Percentiles rank a stretch among this genome's conserved stretches.
phyloP scores from a whole-genome alignment of 805 yeast genomes.

The Cyberlindnera sargentensis region DNA sequence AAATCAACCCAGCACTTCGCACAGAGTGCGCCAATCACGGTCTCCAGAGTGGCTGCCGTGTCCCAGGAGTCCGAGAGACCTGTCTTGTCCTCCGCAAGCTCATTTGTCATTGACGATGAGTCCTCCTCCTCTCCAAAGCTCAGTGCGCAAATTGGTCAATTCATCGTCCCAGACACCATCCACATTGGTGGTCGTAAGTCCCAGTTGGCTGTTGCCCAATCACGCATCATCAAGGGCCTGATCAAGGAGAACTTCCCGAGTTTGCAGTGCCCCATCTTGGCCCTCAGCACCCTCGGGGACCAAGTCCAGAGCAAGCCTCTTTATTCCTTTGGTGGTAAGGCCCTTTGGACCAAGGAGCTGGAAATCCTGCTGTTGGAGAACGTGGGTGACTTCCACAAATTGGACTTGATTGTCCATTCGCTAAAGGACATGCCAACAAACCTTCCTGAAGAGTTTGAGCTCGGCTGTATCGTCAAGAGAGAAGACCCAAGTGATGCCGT shows the following conservation, averaged over 20 bases:
- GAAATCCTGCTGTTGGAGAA: slow-evolving; percentile 66
- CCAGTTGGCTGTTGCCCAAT: slow-evolving; percentile 79
- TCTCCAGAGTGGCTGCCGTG: too few species aligned
- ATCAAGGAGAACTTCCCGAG: slow-evolving; percentile 59
- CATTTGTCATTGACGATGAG: slow-evolving; percentile 19
- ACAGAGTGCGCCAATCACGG: too few species aligned
- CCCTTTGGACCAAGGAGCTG: slow-evolving; percentile 93
- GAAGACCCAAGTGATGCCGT: slow-evolving; percentile 94
- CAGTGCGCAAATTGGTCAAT: too few species aligned
- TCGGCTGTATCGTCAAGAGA: slow-evolving; percentile 81
- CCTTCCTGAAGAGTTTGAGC: slow-evolving; percentile 81
- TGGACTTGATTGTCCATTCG: slow-evolving; percentile 90
- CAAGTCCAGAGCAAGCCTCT: slow-evolving; percentile 78
- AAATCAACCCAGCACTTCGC: too few species aligned
- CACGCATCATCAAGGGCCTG: slow-evolving; percentile 58
- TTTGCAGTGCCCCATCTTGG: slow-evolving; percentile 65
- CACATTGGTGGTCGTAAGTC: slow-evolving; percentile 86
- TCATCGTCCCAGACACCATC: slow-evolving; percentile 17
- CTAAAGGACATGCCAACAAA: slow-evolving; percentile 89
- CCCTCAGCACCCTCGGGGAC: slow-evolving; percentile 86
- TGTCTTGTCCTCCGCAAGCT: slow-evolving; percentile 11
- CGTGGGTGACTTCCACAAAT: slow-evolving; percentile 54
- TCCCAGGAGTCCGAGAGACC: slow-evolving; percentile 1
- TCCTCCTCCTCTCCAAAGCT: not conserved
- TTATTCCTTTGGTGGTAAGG: slow-evolving; percentile 93